phyloP scores from a whole-genome alignment of 331 rosid species.

The Cucumis variabilis region DNA sequence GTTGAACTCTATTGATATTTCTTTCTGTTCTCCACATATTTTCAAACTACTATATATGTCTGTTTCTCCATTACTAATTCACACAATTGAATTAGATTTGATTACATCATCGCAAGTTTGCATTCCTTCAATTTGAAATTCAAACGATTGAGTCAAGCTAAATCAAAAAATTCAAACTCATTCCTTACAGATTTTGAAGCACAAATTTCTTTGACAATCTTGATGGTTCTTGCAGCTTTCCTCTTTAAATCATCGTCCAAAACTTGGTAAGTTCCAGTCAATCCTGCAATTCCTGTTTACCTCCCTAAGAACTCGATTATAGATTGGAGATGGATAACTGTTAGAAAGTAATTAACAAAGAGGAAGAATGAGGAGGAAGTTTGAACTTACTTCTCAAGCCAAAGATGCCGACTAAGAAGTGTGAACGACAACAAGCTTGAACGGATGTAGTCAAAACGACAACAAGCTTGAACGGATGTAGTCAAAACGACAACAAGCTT shows the following conservation, averaged over 20 bases:
- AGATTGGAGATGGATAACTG: not conserved
- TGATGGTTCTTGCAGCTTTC: not conserved
- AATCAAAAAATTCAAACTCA: not conserved
- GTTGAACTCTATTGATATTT: too few species aligned
- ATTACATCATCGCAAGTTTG: not conserved
- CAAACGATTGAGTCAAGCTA: not conserved
- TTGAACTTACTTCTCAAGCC: constrained; percentile 29
- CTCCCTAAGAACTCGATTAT: not conserved
- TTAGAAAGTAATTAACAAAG: not conserved
- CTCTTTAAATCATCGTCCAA: constrained; percentile 33
- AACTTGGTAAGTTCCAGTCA: not conserved
- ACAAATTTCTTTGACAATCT: constrained; percentile 25
- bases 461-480: constrained; percentile 38
- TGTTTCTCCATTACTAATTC: not conserved
- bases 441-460: not conserved
- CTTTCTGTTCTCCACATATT: not conserved
- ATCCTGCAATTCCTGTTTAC: not conserved
- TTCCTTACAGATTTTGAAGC: constrained; percentile 28
- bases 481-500: constrained; percentile 44
- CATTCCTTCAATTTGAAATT: not conserved
- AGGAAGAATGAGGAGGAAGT: not conserved
- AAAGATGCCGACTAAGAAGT: constrained; percentile 18
- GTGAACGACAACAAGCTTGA: constrained; percentile 43
- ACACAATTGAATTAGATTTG: not conserved
- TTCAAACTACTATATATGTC: not conserved